Evolutionary conservation across 2,329 filamentous ascomycete species (phyloP).

Genomic region (Colletotrichum coccodes): DNA sequence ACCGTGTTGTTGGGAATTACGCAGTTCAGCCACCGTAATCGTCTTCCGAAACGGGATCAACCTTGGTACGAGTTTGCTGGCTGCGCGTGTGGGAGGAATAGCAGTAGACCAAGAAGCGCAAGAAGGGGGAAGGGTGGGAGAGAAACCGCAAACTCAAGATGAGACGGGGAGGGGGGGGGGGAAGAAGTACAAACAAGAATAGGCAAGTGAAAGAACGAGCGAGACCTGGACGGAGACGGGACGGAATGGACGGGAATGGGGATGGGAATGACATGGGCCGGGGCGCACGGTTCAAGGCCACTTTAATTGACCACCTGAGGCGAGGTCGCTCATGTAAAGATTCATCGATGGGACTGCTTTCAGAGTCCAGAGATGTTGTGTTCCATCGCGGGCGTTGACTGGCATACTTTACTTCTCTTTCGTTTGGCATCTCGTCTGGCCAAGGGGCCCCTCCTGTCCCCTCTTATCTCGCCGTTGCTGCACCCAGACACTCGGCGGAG

Average conservation of each 20-base stretch:
- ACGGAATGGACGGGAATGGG: slow-evolving; percentile 27
- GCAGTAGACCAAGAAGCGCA: neutral
- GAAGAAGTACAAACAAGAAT: slow-evolving; percentile 2
- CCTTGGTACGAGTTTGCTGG: neutral
- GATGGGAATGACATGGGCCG: slow-evolving; percentile 3
- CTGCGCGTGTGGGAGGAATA: neutral
- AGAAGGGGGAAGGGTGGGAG: neutral
- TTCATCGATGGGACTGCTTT: neutral
- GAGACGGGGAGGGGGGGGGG: slow-evolving; percentile 13
- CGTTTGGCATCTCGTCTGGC: neutral
- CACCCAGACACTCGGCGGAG: neutral
- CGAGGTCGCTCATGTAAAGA: neutral
- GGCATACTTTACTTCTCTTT: neutral
- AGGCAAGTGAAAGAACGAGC: slow-evolving; percentile 11
- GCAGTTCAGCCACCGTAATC: slow-evolving; percentile 16
- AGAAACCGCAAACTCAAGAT: slow-evolving; percentile 14
- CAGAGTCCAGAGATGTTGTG: neutral
- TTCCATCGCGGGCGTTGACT: neutral
- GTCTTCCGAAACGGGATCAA: slow-evolving; percentile 13
- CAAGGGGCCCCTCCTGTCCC: neutral
- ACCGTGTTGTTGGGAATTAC: slow-evolving; percentile 9
- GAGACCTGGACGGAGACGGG: slow-evolving; percentile 3
- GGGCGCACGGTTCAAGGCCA: slow-evolving; percentile 24
- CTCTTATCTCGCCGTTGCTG: neutral
- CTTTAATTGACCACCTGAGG: neutral